A percentile compares a stretch with the other conserved stretches of the same genome.
phyloP scores from a whole-genome alignment of 305 asterid genomes.

The Plantago coronopus region DNA sequence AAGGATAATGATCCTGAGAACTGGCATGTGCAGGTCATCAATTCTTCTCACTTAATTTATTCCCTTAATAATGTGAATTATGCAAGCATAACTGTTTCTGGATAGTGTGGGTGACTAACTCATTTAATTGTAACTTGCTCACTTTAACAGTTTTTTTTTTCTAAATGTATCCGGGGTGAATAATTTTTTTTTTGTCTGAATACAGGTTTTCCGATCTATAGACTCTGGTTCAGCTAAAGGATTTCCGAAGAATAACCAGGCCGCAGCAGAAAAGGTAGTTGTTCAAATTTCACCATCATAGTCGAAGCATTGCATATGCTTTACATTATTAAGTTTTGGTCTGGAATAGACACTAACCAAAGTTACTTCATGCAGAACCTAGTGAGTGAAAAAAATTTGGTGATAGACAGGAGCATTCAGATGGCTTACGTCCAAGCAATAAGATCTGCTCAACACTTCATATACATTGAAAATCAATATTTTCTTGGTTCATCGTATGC shows the following conservation, averaged over 20 bases:
- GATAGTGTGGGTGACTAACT: background rate
- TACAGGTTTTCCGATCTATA: constrained; percentile 86
- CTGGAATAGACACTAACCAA: constrained; percentile 8
- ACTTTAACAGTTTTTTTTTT: background rate
- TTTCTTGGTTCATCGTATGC: constrained; percentile 94
- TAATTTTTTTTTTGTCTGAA: constrained; percentile 17
- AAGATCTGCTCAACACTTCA: constrained; percentile 83
- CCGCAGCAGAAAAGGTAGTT: constrained; percentile 59
- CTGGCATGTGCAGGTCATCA: constrained; percentile 88
- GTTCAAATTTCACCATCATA: constrained; percentile 1
- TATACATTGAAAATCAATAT: constrained; percentile 92
- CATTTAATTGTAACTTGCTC: background rate
- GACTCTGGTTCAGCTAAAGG: constrained; percentile 97
- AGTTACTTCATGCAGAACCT: constrained; percentile 58
- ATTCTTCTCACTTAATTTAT: background rate
- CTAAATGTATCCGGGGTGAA: background rate
- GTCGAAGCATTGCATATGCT: background rate
- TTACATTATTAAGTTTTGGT: background rate
- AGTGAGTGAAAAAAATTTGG: constrained; percentile 72
- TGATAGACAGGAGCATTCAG: constrained; percentile 87
- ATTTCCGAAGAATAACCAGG: constrained; percentile 56
- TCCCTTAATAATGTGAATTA: background rate
- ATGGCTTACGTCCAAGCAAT: constrained; percentile 86
- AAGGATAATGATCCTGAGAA: constrained; percentile 68
- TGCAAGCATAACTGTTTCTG: background rate